phyloP scores from a whole-genome alignment of 2,329 filamentous ascomycete species.

The Geoglossum cookeanum region DNA sequence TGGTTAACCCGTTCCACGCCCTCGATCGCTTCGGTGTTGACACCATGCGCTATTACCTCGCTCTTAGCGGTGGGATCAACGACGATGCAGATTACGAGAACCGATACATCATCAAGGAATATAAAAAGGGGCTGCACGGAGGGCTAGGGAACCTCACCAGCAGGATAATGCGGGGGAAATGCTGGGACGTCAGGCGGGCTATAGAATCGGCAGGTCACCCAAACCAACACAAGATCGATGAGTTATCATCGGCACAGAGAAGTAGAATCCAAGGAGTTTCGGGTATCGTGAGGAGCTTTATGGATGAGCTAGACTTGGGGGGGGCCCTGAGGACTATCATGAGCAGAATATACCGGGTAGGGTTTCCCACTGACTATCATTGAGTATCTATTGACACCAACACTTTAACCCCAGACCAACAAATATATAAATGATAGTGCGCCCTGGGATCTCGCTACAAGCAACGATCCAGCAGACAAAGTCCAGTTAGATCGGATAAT shows the following conservation, averaged over 20 bases:
- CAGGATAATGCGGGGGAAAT: constrained; percentile 47
- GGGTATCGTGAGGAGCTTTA: constrained; percentile 29
- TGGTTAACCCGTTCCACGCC: constrained; percentile 85
- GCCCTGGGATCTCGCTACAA: constrained; percentile 42
- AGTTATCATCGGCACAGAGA: background rate
- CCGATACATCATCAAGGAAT: constrained; percentile 48
- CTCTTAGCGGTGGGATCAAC: constrained; percentile 55
- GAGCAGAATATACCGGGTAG: constrained; percentile 39
- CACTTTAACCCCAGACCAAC: constrained; percentile 5
- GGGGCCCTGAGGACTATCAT: constrained; percentile 46
- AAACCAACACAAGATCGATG: background rate
- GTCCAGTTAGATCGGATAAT: constrained; percentile 29
- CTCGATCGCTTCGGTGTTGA: constrained; percentile 79
- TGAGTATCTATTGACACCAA: background rate
- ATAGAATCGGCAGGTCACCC: constrained; percentile 23
- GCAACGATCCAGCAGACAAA: constrained; percentile 19
- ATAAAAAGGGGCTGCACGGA: constrained; percentile 59
- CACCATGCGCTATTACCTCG: constrained; percentile 73
- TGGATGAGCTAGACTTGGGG: constrained; percentile 46
- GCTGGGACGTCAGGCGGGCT: constrained; percentile 46
- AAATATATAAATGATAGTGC: constrained; percentile 7
- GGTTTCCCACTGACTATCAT: constrained; percentile 4
- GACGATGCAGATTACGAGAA: constrained; percentile 80
- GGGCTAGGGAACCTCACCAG: constrained; percentile 65
- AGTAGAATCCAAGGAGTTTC: background rate